Percentiles rank a stretch among this genome's conserved stretches.
phyloP scores from a whole-genome alignment of 2,329 filamentous ascomycete genomes.

The Fusarium agapanthi region DNA sequence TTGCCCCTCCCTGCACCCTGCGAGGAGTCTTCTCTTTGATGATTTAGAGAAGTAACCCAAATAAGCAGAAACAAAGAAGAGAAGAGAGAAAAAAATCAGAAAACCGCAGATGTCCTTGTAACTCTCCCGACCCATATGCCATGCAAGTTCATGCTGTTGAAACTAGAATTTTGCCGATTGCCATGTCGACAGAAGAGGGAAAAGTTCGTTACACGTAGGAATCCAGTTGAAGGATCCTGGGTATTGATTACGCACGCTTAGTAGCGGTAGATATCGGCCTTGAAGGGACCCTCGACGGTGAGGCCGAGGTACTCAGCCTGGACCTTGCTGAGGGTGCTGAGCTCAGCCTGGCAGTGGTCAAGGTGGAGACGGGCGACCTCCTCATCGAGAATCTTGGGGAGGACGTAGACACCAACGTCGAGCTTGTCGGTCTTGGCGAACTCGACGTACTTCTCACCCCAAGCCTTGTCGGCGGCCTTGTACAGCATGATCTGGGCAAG shows the following conservation, averaged over 20 bases:
- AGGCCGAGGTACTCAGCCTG: conserved; percentile 97
- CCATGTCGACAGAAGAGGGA: conserved; percentile 44
- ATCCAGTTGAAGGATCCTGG: conserved; percentile 53
- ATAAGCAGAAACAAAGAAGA: conserved; percentile 40
- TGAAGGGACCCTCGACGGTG: conserved; percentile 88
- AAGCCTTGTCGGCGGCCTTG: conserved; percentile 89
- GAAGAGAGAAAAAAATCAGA: conserved; percentile 34
- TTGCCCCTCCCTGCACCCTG: conserved; percentile 46
- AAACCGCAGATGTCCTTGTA: conserved; percentile 41
- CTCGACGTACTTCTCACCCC: conserved; percentile 93
- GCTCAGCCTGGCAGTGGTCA: conserved; percentile 91
- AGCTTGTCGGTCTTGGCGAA: conserved; percentile 94
- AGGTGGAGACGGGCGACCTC: conserved; percentile 96
- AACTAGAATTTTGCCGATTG: conserved; percentile 52
- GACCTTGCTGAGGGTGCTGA: conserved; percentile 82
- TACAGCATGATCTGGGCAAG: conserved; percentile 98
- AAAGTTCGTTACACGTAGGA: conserved; percentile 49
- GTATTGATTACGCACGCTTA: conserved; percentile 51
- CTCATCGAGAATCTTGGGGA: conserved; percentile 97
- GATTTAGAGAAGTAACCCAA: conserved; percentile 29
- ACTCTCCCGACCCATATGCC: conserved; percentile 48
- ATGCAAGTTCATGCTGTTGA: conserved; percentile 57
- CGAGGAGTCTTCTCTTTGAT: conserved; percentile 31
- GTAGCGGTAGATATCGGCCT: conserved; percentile 74
- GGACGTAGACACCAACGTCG: conserved; percentile 90